These are phyloP conservation scores for Tolypocladium tundrense DNA, from an alignment of 2,329 filamentous ascomycete genomes.

Conservation along the genomic window DNA sequence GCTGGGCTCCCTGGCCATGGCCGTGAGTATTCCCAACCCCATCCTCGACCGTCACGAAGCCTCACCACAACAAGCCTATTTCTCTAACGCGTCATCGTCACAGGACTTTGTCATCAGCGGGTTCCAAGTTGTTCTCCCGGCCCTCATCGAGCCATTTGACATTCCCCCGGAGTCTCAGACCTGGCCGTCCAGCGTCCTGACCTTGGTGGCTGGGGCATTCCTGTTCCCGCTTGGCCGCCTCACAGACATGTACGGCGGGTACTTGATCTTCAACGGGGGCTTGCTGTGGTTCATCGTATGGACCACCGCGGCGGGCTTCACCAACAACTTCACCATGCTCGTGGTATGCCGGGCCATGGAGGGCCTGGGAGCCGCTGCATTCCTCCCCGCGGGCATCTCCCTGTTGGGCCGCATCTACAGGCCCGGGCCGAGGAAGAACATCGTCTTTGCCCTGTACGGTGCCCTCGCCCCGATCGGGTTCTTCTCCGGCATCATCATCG, in stretches of 20 bases:
- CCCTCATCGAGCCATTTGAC: conserved; percentile 46
- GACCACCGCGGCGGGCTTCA: conserved; percentile 57
- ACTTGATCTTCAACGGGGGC: conserved; percentile 44
- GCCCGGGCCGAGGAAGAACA: conserved; percentile 58
- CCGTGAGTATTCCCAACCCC: conserved; percentile 25
- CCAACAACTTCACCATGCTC: conserved; percentile 52
- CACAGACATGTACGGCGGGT: conserved; percentile 50
- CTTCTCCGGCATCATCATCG: conserved; percentile 54
- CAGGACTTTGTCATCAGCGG: conserved; percentile 66
- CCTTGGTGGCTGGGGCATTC: conserved; percentile 41
- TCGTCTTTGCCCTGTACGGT: conserved; percentile 49
- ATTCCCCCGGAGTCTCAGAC: conserved; percentile 51
- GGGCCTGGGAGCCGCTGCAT: conserved; percentile 57
- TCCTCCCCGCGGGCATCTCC: conserved; percentile 58
- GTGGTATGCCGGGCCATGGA: conserved; percentile 59
- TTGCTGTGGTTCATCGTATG: conserved; percentile 52
- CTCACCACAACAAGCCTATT: neutral
- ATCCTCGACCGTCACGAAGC: neutral
- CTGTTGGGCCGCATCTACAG: conserved; percentile 55
- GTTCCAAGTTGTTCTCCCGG: conserved; percentile 61
- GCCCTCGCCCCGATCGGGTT: conserved; percentile 45
- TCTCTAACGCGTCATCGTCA: neutral
- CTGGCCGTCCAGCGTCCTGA: conserved; percentile 54
- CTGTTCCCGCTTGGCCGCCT: conserved; percentile 52
- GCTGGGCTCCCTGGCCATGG: conserved; percentile 47